Base-by-base conservation (phyloP, 2,329 filamentous ascomycete species). In the Claviceps spartinae region DNA sequence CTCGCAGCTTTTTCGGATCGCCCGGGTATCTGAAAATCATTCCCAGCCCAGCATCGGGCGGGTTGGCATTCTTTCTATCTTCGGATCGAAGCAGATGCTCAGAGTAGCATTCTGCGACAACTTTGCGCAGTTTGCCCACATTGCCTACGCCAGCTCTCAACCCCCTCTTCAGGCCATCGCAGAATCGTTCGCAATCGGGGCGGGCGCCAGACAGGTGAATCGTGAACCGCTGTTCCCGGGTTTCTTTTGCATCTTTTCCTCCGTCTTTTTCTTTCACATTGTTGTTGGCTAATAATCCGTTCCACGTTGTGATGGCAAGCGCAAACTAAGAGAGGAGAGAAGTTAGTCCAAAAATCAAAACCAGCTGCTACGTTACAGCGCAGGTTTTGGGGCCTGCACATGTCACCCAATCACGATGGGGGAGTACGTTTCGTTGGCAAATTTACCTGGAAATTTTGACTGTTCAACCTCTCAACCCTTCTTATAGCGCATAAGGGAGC, bases 231-330 rank as follows among this genome's bases (percentile, higher is more conserved):
- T 96, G 93, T 56, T 89, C 86, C 51, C 72, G 69, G 13, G 62
- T 59, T 37, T 72, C 68, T 51, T 68, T 72, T 55, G 66, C 67
- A 14, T 74, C 69, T 58, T 72, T 77, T 26, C 47, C 51, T n/a
- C 42, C 50, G 24, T 65, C 62, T 51, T 70, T 72, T 18, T 80
- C 75, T 56, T 81, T 81, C 30, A 72, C 67, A 16, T 71, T 69
- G 48, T 79, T 70, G 48, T 79, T 76, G 62, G 77, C 72, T 60
- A 75, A 69, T 66, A 87, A 69, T 59, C 81, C 75, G 73, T 96
- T 97, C 88, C 91, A 97, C 1, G 91, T 95, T 4, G 90, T 96
- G 61, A 98, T 86, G 13, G 90, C 86, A 47, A 98, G 80, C 9
- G 93, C 88, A 69, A 97, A 98, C 77, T 83, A 61, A 30, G 22